phyloP scores from a whole-genome alignment of 2,329 filamentous ascomycete genomes.

The Cytospora schulzeri region DNA sequence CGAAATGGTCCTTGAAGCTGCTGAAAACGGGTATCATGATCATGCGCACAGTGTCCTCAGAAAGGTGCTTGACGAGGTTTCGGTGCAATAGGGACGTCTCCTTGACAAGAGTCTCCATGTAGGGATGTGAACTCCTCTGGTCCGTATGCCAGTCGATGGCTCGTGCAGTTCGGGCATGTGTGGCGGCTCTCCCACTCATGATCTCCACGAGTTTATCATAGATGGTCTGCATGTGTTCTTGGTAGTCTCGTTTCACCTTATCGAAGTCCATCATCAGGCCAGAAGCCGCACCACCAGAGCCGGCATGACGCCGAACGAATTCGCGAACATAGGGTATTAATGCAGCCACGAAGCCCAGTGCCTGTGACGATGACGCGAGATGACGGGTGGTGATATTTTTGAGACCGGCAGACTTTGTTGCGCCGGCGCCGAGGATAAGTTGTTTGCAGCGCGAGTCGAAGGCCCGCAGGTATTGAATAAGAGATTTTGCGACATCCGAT shows the following conservation, averaged over 20 bases:
- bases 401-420: slow-evolving; percentile 82
- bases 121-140: slow-evolving; percentile 58
- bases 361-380: slow-evolving; percentile 86
- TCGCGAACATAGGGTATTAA: slow-evolving; percentile 89
- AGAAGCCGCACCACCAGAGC: slow-evolving; percentile 53
- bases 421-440: slow-evolving; percentile 91
- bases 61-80: slow-evolving; percentile 79
- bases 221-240: slow-evolving; percentile 88
- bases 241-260: slow-evolving; percentile 77
- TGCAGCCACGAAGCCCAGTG: slow-evolving; percentile 82
- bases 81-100: slow-evolving; percentile 85
- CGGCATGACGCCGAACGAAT: slow-evolving; percentile 78
- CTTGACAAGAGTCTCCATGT: slow-evolving; percentile 85
- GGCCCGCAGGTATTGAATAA: slow-evolving; percentile 84
- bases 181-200: slow-evolving; percentile 75
- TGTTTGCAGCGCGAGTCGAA: slow-evolving; percentile 98
- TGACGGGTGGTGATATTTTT: slow-evolving; percentile 98
- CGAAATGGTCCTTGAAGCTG: slow-evolving; percentile 79
- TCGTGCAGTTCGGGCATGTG: slow-evolving; percentile 75
- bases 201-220: slow-evolving; percentile 94
- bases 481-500: slow-evolving; percentile 73
- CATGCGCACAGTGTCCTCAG: slow-evolving; percentile 72
- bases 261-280: slow-evolving; percentile 81
- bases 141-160: slow-evolving; percentile 67
- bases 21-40: slow-evolving; percentile 87